A percentile compares a stretch with the other conserved stretches of the same genome.
These are phyloP conservation scores for Fusarium continuum DNA, from an alignment of 2,329 filamentous ascomycete genomes.

Conservation along the genomic window DNA sequence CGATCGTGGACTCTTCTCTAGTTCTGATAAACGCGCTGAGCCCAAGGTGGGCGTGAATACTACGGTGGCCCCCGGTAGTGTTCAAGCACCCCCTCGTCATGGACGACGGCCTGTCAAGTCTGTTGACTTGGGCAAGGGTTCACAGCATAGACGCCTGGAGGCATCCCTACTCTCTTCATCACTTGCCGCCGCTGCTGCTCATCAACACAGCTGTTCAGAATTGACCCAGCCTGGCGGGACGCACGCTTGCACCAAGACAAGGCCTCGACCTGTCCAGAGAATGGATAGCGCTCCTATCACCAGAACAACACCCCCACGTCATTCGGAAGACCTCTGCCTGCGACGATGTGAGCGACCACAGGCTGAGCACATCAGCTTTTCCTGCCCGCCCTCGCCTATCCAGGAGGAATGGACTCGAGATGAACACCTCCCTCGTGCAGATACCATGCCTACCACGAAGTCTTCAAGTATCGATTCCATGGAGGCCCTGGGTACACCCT, in stretches of 20 bases:
- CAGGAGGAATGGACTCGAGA: constrained; percentile 50
- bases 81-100: constrained; percentile 55
- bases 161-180: constrained; percentile 53
- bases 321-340: constrained; percentile 23
- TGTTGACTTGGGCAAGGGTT: constrained; percentile 49
- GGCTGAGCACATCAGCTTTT: constrained; percentile 42
- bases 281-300: constrained; percentile 45
- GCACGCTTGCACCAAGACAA: constrained; percentile 49
- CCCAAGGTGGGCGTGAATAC: constrained; percentile 72
- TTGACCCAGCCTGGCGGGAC: constrained; percentile 52
- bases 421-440: constrained; percentile 48
- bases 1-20: constrained; percentile 68
- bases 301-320: constrained; percentile 22
- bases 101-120: constrained; percentile 59
- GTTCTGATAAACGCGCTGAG: constrained; percentile 69
- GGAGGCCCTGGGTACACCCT: constrained; percentile 58
- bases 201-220: constrained; percentile 57
- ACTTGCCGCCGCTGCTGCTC: constrained; percentile 48
- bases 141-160: constrained; percentile 43
- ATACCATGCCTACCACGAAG: constrained; percentile 56
- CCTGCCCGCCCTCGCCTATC: constrained; percentile 59
- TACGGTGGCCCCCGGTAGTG: constrained; percentile 68
- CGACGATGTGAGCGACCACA: constrained; percentile 8
- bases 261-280: constrained; percentile 60
- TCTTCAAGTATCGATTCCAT: constrained; percentile 64